Evolutionary conservation across 2,329 filamentous ascomycete species (phyloP).

Genomic region (Ophiocordyceps camponoti-leonardi): DNA sequence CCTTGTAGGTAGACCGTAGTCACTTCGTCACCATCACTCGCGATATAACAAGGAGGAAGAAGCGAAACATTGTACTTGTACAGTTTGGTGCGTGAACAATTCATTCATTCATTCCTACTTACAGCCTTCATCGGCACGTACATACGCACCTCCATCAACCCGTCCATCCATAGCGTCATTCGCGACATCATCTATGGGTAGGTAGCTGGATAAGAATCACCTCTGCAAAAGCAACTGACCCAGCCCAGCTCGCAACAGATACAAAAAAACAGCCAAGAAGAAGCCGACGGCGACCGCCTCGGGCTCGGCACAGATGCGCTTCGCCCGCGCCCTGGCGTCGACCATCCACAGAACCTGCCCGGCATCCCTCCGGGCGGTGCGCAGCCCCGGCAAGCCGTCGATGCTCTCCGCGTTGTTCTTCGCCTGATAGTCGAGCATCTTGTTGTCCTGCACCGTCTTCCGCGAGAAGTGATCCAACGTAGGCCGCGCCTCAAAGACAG

Average conservation of each 20-base stretch:
- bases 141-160: too few species aligned
- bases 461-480: slow-evolving; percentile 35
- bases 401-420: slow-evolving; percentile 36
- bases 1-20: too few species aligned
- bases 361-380: slow-evolving; percentile 28
- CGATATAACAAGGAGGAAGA: too few species aligned
- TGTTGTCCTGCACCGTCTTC: slow-evolving; percentile 28
- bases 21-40: too few species aligned
- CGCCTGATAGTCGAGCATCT: slow-evolving; percentile 36
- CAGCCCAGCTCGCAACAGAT: slow-evolving; percentile 6
- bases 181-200: too few species aligned
- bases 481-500: slow-evolving; percentile 33
- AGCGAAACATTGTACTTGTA: too few species aligned
- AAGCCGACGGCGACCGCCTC: slow-evolving; percentile 16
- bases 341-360: slow-evolving; percentile 29
- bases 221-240: too few species aligned
- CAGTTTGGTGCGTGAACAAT: too few species aligned
- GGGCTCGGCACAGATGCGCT: slow-evolving; percentile 12
- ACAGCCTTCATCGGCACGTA: too few species aligned
- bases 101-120: too few species aligned
- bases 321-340: slow-evolving; percentile 14
- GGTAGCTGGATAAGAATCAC: too few species aligned
- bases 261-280: slow-evolving; percentile 12
- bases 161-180: too few species aligned
- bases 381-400: slow-evolving; percentile 41